These are phyloP conservation scores for Argentina anserina DNA, from an alignment of 306 rosid species.

Conservation along the genomic window DNA sequence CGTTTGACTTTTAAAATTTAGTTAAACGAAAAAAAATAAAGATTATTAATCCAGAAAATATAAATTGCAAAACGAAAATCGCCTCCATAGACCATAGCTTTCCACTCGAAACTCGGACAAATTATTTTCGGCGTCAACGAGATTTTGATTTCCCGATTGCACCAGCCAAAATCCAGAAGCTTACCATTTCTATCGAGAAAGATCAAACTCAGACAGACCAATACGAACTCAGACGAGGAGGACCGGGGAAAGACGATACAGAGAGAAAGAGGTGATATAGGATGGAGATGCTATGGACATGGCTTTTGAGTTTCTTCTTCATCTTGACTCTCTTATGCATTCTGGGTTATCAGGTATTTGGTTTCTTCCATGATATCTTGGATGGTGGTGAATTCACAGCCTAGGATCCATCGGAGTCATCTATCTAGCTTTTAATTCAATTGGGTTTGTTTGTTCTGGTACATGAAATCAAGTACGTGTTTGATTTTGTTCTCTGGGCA, in stretches of 20 bases:
- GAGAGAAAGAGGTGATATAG: slow-evolving; percentile 19
- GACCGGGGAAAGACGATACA: not conserved
- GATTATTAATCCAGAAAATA: not conserved
- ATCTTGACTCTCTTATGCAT: slow-evolving; percentile 45
- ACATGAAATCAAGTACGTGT: not conserved
- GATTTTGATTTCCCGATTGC: not conserved
- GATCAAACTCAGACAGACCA: not conserved
- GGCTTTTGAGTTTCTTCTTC: slow-evolving; percentile 62
- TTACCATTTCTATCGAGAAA: not conserved
- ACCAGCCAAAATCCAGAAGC: not conserved
- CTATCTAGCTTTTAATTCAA: not conserved
- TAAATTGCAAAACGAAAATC: not conserved
- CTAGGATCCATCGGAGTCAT: not conserved
- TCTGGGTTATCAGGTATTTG: slow-evolving; percentile 64
- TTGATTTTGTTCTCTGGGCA: not conserved
- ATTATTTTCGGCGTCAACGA: not conserved
- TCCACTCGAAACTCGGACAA: not conserved
- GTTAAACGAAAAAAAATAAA: not conserved
- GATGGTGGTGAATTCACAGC: slow-evolving; percentile 1
- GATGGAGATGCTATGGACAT: slow-evolving; percentile 54
- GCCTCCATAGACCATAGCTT: not conserved
- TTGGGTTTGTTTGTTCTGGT: not conserved
- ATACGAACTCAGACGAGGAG: not conserved
- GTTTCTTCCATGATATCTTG: not conserved
- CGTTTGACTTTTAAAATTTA: not conserved